phyloP scores from a whole-genome alignment of 2,329 filamentous ascomycete genomes.

The Talaromyces sp. region DNA sequence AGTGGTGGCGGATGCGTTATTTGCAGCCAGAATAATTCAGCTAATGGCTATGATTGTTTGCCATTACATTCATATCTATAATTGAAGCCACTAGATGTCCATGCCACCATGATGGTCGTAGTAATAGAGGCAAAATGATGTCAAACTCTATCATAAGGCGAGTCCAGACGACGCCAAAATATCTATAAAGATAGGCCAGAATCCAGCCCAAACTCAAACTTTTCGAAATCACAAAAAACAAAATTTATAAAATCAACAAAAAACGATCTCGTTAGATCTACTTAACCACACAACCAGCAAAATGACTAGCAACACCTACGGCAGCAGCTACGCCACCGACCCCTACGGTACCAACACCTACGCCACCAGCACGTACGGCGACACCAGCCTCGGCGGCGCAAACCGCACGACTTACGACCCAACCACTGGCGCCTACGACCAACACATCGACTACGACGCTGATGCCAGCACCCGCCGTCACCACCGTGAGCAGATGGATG shows the following conservation, averaged over 20 bases:
- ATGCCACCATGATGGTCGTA: neutral
- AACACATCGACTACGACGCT: conserved; percentile 33
- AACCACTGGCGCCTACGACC: conserved; percentile 29
- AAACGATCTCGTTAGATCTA: neutral
- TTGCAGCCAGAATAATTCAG: neutral
- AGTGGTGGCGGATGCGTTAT: neutral
- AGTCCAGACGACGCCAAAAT: neutral
- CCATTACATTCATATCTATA: neutral
- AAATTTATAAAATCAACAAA: neutral
- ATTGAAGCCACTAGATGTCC: neutral
- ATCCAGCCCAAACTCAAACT: conserved; percentile 4
- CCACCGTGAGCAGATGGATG: conserved; percentile 29
- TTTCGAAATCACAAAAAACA: conserved; percentile 1
- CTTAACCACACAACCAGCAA: neutral
- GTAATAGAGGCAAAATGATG: conserved; percentile 15
- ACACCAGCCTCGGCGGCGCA: conserved; percentile 13
- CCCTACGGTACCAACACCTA: conserved; percentile 9
- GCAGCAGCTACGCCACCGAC: conserved; percentile 5
- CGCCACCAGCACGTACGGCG: conserved; percentile 13
- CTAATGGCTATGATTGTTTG: neutral
- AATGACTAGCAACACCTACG: conserved; percentile 10
- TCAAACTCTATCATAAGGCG: conserved; percentile 17
- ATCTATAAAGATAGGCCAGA: conserved; percentile 10
- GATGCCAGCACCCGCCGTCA: conserved; percentile 28
- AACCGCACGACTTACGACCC: conserved; percentile 21